Percentiles rank a stretch among this genome's conserved stretches.
Conservation (phyloP, 495 filamentous ascomycete species). For the Penicillium simplicissimum region DNA sequence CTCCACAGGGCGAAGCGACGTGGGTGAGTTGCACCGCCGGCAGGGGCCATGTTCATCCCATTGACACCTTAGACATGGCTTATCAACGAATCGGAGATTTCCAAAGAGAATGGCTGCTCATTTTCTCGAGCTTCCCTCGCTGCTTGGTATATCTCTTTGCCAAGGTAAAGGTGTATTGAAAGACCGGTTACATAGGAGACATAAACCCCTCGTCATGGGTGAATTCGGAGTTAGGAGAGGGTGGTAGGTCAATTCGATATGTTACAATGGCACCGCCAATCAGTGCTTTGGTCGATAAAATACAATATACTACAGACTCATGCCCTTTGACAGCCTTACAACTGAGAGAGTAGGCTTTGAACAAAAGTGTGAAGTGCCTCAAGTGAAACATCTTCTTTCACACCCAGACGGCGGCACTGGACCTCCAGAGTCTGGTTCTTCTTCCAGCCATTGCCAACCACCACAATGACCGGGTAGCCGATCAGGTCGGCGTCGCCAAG, state of each 20-base stretch:
- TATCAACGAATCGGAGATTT: too few relatives aligned
- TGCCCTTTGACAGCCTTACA: constrained; percentile 25
- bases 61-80: too few relatives aligned
- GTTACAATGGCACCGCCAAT: not conserved
- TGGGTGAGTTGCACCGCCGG: too few relatives aligned
- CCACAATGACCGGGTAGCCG: constrained; percentile 80
- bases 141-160: too few relatives aligned
- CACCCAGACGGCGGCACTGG: constrained; percentile 66
- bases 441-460: constrained; percentile 76
- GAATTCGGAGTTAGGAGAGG: not conserved
- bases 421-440: constrained; percentile 66
- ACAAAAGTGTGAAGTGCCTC: constrained; percentile 41
- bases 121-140: not conserved
- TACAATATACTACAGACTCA: constrained; percentile 7
- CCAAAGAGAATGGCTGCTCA: too few relatives aligned
- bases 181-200: not conserved
- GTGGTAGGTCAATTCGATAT: constrained; percentile 2
- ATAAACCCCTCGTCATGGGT: not conserved
- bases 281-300: not conserved
- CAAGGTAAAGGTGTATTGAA: too few relatives aligned
- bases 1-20: too few relatives aligned
- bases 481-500: constrained; percentile 84
- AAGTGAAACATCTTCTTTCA: constrained; percentile 49
- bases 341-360: constrained; percentile 40
- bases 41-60: too few relatives aligned